These are phyloP conservation scores for Scorias spongiosa DNA, from an alignment of 2,329 filamentous ascomycete genomes.

Conservation along the genomic window DNA sequence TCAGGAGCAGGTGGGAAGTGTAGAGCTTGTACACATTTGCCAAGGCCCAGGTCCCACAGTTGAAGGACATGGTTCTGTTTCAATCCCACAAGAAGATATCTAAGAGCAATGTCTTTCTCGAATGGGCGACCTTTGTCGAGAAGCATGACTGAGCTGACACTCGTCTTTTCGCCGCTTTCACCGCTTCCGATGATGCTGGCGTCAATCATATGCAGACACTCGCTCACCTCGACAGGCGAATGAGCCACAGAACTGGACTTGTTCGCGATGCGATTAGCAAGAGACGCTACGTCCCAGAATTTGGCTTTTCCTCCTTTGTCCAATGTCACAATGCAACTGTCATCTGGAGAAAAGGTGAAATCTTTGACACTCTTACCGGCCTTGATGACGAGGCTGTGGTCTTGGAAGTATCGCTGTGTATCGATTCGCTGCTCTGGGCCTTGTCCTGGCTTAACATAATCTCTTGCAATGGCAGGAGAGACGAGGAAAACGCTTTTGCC, in stretches of 20 bases:
- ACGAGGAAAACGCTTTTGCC: constrained; percentile 94
- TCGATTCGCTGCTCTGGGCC: constrained; percentile 49
- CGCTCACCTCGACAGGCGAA: constrained; percentile 49
- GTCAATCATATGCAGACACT: constrained; percentile 71
- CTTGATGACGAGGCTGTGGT: constrained; percentile 83
- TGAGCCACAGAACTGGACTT: background rate
- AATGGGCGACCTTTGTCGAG: constrained; percentile 93
- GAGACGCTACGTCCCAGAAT: constrained; percentile 64
- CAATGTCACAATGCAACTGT: constrained; percentile 82
- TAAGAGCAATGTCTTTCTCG: constrained; percentile 71
- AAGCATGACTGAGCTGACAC: constrained; percentile 90
- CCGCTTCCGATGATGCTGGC: constrained; percentile 31
- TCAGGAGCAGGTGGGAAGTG: constrained; percentile 60
- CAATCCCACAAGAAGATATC: constrained; percentile 94
- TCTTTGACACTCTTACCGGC: constrained; percentile 98
- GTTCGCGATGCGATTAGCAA: constrained; percentile 34
- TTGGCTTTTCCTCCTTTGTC: constrained; percentile 94
- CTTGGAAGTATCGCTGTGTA: constrained; percentile 71
- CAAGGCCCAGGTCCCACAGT: constrained; percentile 91
- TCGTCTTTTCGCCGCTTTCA: constrained; percentile 49
- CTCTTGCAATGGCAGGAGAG: constrained; percentile 41
- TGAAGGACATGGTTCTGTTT: constrained; percentile 98
- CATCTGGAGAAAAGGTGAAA: constrained; percentile 94
- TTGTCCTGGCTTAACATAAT: constrained; percentile 33
- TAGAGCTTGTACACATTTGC: constrained; percentile 92